Conservation (phyloP, 108 stramenopile genomes). For the Fragilariopsis cylindrus region DNA sequence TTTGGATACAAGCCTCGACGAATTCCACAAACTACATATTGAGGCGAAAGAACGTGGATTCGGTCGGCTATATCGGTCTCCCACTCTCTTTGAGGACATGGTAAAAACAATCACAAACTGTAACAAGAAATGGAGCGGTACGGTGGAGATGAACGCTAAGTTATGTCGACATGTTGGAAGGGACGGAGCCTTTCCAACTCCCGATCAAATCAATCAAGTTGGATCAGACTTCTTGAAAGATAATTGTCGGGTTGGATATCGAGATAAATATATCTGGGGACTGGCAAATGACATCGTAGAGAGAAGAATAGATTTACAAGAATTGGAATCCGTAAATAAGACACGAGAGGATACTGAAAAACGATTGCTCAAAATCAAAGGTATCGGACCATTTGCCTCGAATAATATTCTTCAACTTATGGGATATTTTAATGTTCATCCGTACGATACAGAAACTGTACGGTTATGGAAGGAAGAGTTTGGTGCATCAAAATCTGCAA, state of each 20-base stretch:
- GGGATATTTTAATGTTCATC: conserved; percentile 6
- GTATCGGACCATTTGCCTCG: conserved; percentile 11
- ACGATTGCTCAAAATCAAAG: neutral
- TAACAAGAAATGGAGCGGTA: conserved; percentile 13
- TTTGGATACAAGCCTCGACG: neutral
- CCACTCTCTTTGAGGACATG: conserved; percentile 17
- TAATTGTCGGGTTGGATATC: conserved; percentile 4
- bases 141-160: conserved; percentile 10
- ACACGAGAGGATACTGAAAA: neutral
- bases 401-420: conserved; percentile 12
- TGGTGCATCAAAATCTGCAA: neutral
- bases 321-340: neutral
- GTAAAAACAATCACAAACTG: conserved; percentile 13
- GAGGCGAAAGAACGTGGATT: conserved; percentile 4
- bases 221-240: conserved; percentile 5
- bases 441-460: conserved; percentile 14
- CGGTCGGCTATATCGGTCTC: conserved; percentile 10
- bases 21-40: neutral
- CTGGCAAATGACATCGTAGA: neutral
- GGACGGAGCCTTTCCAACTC: conserved; percentile 2
- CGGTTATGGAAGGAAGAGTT: conserved; percentile 15
- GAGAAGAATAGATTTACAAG: neutral
- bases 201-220: neutral
- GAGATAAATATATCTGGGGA: neutral
- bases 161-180: neutral